Conservation (phyloP, 768 basidiomycete species). For the Mycena vitilis region DNA sequence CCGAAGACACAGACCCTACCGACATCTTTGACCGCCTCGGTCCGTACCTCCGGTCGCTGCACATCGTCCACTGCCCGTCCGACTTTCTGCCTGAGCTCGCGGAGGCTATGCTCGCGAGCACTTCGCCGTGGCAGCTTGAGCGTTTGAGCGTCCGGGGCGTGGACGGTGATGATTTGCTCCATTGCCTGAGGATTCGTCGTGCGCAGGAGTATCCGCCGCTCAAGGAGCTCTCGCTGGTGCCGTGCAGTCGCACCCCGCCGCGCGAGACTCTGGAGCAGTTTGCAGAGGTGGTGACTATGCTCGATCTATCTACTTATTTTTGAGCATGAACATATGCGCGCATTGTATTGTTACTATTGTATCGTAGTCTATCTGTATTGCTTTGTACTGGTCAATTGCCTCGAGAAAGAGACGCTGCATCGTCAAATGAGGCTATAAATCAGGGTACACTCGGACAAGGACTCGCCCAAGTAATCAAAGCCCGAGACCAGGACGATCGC, state of each 20-base stretch:
- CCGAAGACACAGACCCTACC: background rate
- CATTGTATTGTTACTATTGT: no score
- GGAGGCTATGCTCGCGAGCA: background rate
- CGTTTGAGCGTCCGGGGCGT: background rate
- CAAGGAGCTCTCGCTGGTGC: conserved; percentile 10
- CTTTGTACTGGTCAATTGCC: no score
- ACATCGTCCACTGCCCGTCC: background rate
- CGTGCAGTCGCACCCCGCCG: background rate
- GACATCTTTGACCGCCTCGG: background rate
- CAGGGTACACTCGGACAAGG: no score
- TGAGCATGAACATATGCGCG: no score
- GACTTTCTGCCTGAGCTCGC: background rate
- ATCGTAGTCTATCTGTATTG: no score
- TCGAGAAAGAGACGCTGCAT: no score
- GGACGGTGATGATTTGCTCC: background rate
- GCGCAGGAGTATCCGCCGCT: no score
- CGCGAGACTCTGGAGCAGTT: conserved; percentile 9
- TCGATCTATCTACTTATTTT: no score
- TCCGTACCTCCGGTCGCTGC: background rate
- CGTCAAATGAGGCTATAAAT: no score
- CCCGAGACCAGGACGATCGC: no score
- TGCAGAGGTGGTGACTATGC: conserved; percentile 16
- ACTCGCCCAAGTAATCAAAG: no score
- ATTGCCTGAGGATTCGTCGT: background rate
- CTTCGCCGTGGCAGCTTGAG: background rate